Percentiles rank a stretch among this genome's conserved stretches.
Evolutionary conservation across 179 eudicot genomes (phyloP).

Genomic region (Amaranthus tricolor): DNA sequence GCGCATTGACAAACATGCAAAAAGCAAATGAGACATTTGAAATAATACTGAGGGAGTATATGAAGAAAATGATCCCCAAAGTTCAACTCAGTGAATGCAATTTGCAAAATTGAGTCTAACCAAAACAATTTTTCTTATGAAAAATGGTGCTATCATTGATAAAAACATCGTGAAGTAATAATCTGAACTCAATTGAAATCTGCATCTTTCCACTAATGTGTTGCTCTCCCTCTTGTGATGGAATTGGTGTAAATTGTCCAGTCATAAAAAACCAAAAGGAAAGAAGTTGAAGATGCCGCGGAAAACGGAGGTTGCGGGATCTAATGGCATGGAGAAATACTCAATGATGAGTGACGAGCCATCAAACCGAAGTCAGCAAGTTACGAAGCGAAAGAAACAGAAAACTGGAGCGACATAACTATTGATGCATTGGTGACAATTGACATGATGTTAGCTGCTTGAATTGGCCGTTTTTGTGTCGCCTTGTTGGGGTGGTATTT

Average conservation of each 20-base stretch:
- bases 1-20: too few species aligned
- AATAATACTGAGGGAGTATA: too few species aligned
- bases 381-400: slow-evolving; percentile 26
- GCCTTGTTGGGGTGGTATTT: not conserved
- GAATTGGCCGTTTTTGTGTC: not conserved
- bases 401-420: slow-evolving; percentile 22
- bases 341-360: not conserved
- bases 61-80: too few species aligned
- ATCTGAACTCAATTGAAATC: not conserved
- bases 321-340: slow-evolving; percentile 18
- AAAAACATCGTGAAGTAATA: too few species aligned
- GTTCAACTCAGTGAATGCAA: too few species aligned
- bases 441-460: not conserved
- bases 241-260: slow-evolving; percentile 25
- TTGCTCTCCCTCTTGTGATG: not conserved
- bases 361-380: slow-evolving; percentile 9
- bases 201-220: not conserved
- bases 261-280: slow-evolving; percentile 23
- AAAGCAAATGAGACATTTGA: too few species aligned
- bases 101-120: too few species aligned
- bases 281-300: slow-evolving; percentile 20
- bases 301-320: slow-evolving; percentile 17
- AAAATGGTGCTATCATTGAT: too few species aligned
- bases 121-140: too few species aligned
- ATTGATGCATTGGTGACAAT: not conserved